Evolutionary conservation across 2,329 filamentous ascomycete genomes (phyloP).

Genomic region (Monosporascus sp.): DNA sequence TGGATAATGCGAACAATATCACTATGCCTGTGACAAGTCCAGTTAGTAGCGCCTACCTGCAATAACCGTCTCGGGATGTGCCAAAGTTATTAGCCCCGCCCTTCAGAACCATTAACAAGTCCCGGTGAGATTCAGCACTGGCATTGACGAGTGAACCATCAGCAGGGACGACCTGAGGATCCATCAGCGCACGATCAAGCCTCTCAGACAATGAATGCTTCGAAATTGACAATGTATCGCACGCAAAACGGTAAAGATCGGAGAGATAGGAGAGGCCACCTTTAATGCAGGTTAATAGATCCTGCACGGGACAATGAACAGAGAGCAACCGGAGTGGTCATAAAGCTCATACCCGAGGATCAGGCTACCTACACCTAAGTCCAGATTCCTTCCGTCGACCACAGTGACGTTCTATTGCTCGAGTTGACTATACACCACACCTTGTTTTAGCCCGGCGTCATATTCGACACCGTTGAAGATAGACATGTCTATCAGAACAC

Average conservation of each 20-base stretch:
- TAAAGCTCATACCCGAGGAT: constrained; percentile 4
- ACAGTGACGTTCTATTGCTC: constrained; percentile 6
- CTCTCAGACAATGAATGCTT: constrained; percentile 8
- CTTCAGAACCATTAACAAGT: constrained; percentile 9
- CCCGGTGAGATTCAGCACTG: constrained; percentile 1
- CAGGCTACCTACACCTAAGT: constrained; percentile 10
- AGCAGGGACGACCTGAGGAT: constrained; percentile 6
- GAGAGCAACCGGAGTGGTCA: not conserved
- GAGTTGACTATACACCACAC: constrained; percentile 7
- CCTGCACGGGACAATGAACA: not conserved
- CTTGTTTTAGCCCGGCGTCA: constrained; percentile 5
- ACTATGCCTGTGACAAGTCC: constrained; percentile 5
- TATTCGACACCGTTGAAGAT: constrained; percentile 2
- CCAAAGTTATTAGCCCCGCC: constrained; percentile 12
- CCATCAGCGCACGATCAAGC: not conserved
- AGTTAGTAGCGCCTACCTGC: not conserved
- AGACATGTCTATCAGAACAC: constrained; percentile 2
- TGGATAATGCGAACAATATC: constrained; percentile 3
- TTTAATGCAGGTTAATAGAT: constrained; percentile 4
- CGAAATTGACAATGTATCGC: constrained; percentile 21
- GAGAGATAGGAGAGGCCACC: constrained; percentile 19
- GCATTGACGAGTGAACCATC: constrained; percentile 8
- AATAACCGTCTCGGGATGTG: not conserved
- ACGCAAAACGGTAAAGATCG: constrained; percentile 18
- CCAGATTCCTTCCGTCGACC: constrained; percentile 6